Conservation (phyloP, 2,329 filamentous ascomycete species). For the Aspergillus quadricinctus region DNA sequence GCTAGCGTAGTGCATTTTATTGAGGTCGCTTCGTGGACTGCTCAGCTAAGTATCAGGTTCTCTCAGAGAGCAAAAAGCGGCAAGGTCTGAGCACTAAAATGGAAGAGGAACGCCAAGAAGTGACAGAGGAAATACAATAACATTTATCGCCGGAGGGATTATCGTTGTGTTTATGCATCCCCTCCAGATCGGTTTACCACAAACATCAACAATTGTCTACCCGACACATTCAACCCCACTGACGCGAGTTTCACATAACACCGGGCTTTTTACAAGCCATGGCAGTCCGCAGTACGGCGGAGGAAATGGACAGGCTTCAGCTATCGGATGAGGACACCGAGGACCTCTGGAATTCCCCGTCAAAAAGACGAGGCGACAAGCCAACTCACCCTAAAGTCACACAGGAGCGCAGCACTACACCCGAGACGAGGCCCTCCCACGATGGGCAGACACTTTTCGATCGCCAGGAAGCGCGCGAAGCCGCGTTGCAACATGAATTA, state of each 20-base stretch:
- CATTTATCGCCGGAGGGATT: background rate
- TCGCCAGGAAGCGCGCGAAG: conserved; percentile 65
- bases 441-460: conserved; percentile 56
- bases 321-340: conserved; percentile 54
- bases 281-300: conserved; percentile 36
- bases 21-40: no score
- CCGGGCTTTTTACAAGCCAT: conserved; percentile 14
- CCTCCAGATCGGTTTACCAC: background rate
- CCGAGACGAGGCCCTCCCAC: conserved; percentile 33
- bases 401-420: conserved; percentile 36
- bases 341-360: conserved; percentile 57
- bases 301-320: conserved; percentile 49
- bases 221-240: background rate
- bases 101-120: no score
- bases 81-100: no score
- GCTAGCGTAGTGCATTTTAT: no score
- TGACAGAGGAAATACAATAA: background rate
- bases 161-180: background rate
- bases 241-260: background rate
- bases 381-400: conserved; percentile 21
- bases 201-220: background rate
- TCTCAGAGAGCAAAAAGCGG: no score
- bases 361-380: conserved; percentile 35
- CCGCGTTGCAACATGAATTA: conserved; percentile 70
- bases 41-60: no score